Evolutionary conservation across 257 asterid genomes (phyloP).

Genomic region (Fraxinus excelsior): DNA sequence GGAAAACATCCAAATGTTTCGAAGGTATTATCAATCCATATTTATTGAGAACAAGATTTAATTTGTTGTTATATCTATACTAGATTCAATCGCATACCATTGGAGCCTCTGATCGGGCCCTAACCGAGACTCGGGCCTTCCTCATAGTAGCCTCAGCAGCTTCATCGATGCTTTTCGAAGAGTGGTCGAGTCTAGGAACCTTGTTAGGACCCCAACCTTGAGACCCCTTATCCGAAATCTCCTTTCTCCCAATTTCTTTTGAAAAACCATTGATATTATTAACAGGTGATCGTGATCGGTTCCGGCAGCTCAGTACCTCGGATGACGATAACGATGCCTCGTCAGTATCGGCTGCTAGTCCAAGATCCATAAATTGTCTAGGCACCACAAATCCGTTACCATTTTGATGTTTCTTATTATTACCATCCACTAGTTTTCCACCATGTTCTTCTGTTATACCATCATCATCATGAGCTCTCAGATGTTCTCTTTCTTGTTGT

Average conservation of each 20-base stretch:
- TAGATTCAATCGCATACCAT: conserved; percentile 46
- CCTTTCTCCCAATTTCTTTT: conserved; percentile 34
- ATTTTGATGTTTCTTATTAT: conserved; percentile 19
- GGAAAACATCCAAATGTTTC: background rate
- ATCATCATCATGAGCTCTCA: conserved; percentile 24
- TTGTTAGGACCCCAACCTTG: conserved; percentile 51
- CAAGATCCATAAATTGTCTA: conserved; percentile 88
- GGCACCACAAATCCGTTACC: conserved; percentile 49
- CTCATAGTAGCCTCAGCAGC: conserved; percentile 91
- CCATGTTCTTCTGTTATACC: conserved; percentile 30
- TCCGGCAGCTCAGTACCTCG: conserved; percentile 48
- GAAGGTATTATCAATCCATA: background rate
- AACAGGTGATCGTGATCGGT: conserved; percentile 37
- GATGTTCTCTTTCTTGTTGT: conserved; percentile 39
- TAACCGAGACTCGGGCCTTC: conserved; percentile 95
- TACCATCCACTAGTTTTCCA: conserved; percentile 21
- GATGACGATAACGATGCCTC: conserved; percentile 62
- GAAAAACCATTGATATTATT: conserved; percentile 23
- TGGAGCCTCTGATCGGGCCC: conserved; percentile 89
- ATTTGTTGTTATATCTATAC: background rate
- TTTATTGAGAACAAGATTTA: background rate
- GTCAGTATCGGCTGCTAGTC: conserved; percentile 53
- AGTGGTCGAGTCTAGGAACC: conserved; percentile 40
- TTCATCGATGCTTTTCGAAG: conserved; percentile 61
- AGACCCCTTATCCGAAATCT: conserved; percentile 41